These are phyloP conservation scores for Salix viminalis DNA, from an alignment of 345 rosid species.

Conservation along the genomic window DNA sequence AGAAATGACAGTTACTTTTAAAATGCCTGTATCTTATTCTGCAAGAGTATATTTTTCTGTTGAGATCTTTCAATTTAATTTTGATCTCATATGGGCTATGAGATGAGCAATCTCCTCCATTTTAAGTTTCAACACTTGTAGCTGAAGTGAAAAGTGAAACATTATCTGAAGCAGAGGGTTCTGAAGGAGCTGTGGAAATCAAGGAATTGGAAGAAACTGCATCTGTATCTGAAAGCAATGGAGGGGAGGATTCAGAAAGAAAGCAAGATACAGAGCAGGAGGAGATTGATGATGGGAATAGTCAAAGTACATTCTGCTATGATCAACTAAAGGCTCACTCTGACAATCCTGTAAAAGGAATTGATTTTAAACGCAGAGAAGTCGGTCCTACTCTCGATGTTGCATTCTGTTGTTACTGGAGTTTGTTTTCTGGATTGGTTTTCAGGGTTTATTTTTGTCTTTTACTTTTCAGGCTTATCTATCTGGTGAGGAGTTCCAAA, in stretches of 20 bases:
- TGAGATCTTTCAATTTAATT: neutral
- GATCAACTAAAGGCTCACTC: constrained; percentile 84
- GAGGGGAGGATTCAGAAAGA: constrained; percentile 44
- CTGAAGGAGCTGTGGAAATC: constrained; percentile 44
- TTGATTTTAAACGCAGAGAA: constrained; percentile 93
- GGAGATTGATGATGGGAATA: constrained; percentile 30
- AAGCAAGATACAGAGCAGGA: constrained; percentile 48
- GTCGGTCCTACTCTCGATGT: constrained; percentile 34
- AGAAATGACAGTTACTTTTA: neutral
- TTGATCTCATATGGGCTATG: neutral
- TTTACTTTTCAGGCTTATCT: constrained; percentile 64
- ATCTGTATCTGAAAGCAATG: constrained; percentile 36
- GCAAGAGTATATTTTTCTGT: constrained; percentile 6
- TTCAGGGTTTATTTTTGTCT: neutral
- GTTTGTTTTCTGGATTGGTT: neutral
- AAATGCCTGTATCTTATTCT: neutral
- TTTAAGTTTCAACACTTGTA: constrained; percentile 15
- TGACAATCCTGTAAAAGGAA: constrained; percentile 79
- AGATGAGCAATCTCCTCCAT: constrained; percentile 12
- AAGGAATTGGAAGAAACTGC: constrained; percentile 50
- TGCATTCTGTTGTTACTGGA: neutral
- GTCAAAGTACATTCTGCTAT: constrained; percentile 57
- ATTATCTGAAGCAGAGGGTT: constrained; percentile 45
- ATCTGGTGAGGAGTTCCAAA: constrained; percentile 72
- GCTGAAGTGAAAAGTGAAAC: constrained; percentile 46